Evolutionary conservation across 1,284 basidiomycete genomes (phyloP).

Genomic region (Apiotrichum domesticum): DNA sequence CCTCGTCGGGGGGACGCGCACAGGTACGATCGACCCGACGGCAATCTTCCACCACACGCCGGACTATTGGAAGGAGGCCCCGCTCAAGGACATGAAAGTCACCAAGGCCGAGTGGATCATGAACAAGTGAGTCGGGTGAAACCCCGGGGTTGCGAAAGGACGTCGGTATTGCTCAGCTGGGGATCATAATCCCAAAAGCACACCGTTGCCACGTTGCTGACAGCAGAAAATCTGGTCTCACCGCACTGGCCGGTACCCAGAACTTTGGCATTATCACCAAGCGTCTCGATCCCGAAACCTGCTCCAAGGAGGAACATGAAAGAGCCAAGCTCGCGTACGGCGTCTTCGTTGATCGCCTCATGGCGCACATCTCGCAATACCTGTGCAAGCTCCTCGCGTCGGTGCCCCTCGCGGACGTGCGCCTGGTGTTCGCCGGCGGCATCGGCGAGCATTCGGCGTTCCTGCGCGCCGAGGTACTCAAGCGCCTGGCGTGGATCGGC

Average conservation of each 20-base stretch:
- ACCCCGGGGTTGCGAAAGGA: not conserved
- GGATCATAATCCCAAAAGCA: constrained; percentile 14
- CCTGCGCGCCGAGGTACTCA: constrained; percentile 57
- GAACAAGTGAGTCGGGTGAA: constrained; percentile 55
- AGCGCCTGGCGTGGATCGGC: constrained; percentile 57
- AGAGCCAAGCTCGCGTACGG: constrained; percentile 59
- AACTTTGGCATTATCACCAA: constrained; percentile 59
- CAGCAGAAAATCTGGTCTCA: constrained; percentile 55
- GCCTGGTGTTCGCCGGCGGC: constrained; percentile 78
- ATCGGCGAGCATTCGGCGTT: constrained; percentile 68
- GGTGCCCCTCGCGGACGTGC: constrained; percentile 49
- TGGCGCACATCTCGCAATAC: constrained; percentile 66
- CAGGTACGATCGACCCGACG: constrained; percentile 72
- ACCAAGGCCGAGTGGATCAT: constrained; percentile 71
- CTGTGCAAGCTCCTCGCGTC: constrained; percentile 60
- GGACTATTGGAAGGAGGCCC: constrained; percentile 51
- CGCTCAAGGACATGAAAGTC: constrained; percentile 55
- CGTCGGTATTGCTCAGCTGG: no score
- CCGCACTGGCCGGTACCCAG: constrained; percentile 68
- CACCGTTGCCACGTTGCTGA: not conserved
- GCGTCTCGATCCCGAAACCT: constrained; percentile 29
- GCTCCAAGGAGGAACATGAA: constrained; percentile 21
- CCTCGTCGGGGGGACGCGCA: constrained; percentile 77
- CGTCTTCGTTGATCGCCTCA: constrained; percentile 66
- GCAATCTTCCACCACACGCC: constrained; percentile 79